Evolutionary conservation across 352 stramenopile genomes (phyloP).

Genomic region (Thraustotheca clavata): DNA sequence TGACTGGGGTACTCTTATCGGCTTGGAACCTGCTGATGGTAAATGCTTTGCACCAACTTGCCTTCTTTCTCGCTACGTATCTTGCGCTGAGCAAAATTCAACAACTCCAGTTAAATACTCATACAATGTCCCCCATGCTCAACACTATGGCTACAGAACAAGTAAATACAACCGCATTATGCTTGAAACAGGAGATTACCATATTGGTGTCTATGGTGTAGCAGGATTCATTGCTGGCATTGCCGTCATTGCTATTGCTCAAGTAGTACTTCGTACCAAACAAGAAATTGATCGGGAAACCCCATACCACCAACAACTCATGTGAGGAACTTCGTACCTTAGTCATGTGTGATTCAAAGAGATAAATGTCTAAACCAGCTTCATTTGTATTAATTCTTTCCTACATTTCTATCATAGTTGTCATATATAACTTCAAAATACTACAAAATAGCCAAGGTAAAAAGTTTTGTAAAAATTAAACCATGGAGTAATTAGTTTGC

Average conservation of each 20-base stretch:
- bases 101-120: neutral
- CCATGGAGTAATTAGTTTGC: too few species aligned
- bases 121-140: neutral
- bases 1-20: slow-evolving; percentile 5
- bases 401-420: too few species aligned
- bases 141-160: neutral
- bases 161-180: slow-evolving; percentile 8
- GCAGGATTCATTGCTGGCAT: slow-evolving; percentile 4
- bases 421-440: too few species aligned
- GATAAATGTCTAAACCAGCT: too few species aligned
- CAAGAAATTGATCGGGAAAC: neutral
- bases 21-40: neutral
- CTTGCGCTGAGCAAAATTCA: neutral
- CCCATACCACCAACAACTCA: neutral
- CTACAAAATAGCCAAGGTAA: too few species aligned
- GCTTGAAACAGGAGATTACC: neutral
- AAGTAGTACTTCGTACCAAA: neutral
- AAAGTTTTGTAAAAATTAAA: too few species aligned
- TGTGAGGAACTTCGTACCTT: neutral
- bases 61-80: slow-evolving; percentile 12
- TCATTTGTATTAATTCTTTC: too few species aligned
- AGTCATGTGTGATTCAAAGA: too few species aligned
- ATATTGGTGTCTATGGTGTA: neutral
- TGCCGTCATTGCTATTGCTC: neutral
- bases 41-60: slow-evolving; percentile 16